Evolutionary conservation across 495 filamentous ascomycete species (phyloP).

Genomic region (Xylaria acuta): DNA sequence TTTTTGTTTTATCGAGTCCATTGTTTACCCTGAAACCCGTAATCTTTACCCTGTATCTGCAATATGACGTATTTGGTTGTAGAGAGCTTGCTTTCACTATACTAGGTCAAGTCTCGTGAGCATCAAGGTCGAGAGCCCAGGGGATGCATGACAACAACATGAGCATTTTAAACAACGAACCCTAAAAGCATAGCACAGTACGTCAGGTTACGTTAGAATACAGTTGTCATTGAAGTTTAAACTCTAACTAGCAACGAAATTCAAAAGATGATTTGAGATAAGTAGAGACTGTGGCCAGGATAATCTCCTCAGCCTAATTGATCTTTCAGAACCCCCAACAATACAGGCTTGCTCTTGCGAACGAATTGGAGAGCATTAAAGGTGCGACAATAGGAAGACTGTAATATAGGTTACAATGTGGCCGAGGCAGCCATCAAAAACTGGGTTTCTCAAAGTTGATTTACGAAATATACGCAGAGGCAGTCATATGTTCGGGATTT

Average conservation of each 20-base stretch:
- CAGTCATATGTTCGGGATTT: conserved; percentile 31
- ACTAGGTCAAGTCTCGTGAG: not conserved
- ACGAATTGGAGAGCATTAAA: not conserved
- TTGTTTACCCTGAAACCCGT: not conserved
- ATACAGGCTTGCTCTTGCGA: not conserved
- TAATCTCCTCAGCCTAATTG: not conserved
- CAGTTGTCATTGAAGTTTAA: not conserved
- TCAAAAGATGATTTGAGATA: not conserved
- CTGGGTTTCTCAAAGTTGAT: conserved; percentile 29
- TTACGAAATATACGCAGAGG: not conserved
- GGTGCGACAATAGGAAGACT: not conserved
- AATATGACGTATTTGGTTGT: not conserved
- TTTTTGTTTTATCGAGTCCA: too few relatives aligned
- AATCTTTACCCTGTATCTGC: not conserved
- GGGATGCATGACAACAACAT: not conserved
- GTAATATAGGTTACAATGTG: conserved; percentile 31
- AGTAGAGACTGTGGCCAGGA: not conserved
- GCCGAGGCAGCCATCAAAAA: conserved; percentile 37
- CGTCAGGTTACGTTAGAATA: not conserved
- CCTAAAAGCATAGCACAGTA: not conserved
- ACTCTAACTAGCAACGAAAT: too few relatives aligned
- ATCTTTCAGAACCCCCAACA: not conserved
- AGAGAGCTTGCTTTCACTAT: not conserved
- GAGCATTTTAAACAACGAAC: not conserved
- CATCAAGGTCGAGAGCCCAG: not conserved